These are phyloP conservation scores for Suhomyces maxii DNA, from an alignment of 1,139 yeast species.

Conservation along the genomic window DNA sequence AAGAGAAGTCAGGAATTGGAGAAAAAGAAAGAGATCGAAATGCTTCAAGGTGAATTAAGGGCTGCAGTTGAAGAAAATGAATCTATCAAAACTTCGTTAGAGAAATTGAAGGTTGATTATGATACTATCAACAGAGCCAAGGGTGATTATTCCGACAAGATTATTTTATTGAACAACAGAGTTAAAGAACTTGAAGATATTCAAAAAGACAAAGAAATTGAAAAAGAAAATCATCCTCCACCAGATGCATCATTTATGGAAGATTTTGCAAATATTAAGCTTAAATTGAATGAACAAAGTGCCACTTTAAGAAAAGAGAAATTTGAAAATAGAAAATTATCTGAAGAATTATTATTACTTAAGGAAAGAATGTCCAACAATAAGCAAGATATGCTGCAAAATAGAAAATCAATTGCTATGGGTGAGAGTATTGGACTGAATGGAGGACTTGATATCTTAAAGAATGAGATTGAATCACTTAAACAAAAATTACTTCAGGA, in stretches of 20 bases:
- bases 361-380: conserved; percentile 39
- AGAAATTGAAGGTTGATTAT: conserved; percentile 36
- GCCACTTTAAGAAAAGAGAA: conserved; percentile 53
- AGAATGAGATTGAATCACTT: conserved; percentile 38
- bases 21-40: conserved; percentile 10
- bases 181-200: conserved; percentile 16
- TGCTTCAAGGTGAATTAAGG: conserved; percentile 9
- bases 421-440: conserved; percentile 31
- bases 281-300: conserved; percentile 53
- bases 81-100: conserved; percentile 17
- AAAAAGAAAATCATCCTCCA: conserved; percentile 42
- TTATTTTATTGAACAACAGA: conserved; percentile 25
- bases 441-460: conserved; percentile 23
- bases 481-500: conserved; percentile 41
- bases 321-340: conserved; percentile 53
- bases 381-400: conserved; percentile 15
- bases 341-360: conserved; percentile 58
- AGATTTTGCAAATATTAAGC: conserved; percentile 51
- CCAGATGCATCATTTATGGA: conserved; percentile 37
- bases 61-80: conserved; percentile 16
- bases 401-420: conserved; percentile 31
- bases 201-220: conserved; percentile 15
- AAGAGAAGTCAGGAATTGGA: conserved; percentile 7
- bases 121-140: conserved; percentile 29
- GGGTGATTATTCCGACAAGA: conserved; percentile 28